Percentiles rank a stretch among this genome's conserved stretches.
Conservation (phyloP, 176 grass and related monocot species). For the Aegilops tauschii region DNA sequence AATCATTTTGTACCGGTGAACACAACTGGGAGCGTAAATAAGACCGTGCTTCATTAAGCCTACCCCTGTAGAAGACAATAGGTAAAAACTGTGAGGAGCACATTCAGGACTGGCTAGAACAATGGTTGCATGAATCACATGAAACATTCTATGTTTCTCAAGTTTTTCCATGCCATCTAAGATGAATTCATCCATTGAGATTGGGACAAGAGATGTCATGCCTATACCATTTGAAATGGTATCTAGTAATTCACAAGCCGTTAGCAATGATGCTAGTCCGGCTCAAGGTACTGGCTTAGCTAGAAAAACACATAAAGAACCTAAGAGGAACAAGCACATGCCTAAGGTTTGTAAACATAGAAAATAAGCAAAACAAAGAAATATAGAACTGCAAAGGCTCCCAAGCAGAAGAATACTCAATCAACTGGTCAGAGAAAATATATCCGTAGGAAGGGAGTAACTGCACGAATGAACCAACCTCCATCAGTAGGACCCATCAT, state of each 20-base stretch:
- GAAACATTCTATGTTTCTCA: slow-evolving; percentile 31
- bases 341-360: slow-evolving; percentile 64
- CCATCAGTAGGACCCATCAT: background rate
- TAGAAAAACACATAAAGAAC: slow-evolving; percentile 49
- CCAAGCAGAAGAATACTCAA: slow-evolving; percentile 36
- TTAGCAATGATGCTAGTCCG: slow-evolving; percentile 3
- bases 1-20: too few species aligned
- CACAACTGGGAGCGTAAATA: too few species aligned
- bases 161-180: background rate
- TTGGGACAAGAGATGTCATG: too few species aligned
- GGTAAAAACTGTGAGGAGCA: too few species aligned
- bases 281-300: slow-evolving; percentile 49
- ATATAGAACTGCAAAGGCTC: background rate
- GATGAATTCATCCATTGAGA: too few species aligned
- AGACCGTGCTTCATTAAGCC: too few species aligned
- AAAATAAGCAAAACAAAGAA: slow-evolving; percentile 31
- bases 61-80: too few species aligned
- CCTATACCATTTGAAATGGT: background rate
- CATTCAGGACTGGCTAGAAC: too few species aligned
- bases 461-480: slow-evolving; percentile 13
- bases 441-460: slow-evolving; percentile 57
- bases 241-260: background rate
- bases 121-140: background rate
- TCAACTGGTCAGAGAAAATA: slow-evolving; percentile 61
- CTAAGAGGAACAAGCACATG: slow-evolving; percentile 65